These are phyloP conservation scores for Vitis hybrid DNA, from an alignment of 177 flowering plant genomes.

Conservation along the genomic window DNA sequence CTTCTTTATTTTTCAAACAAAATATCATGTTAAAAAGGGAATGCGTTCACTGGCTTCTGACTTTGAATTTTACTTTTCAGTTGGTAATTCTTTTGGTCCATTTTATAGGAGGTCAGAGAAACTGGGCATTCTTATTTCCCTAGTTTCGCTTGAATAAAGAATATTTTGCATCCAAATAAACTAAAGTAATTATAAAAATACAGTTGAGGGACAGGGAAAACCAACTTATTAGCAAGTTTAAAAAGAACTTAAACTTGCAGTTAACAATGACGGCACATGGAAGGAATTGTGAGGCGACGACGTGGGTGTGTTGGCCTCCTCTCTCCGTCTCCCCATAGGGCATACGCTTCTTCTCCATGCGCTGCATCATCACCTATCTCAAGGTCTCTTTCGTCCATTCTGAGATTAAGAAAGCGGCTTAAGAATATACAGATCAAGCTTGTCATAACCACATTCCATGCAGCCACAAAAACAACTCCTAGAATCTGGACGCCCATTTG, in stretches of 20 bases:
- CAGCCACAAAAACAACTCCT: conserved; percentile 47
- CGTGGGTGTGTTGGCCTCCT: conserved; percentile 25
- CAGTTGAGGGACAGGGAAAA: too few species aligned
- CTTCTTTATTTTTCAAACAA: too few species aligned
- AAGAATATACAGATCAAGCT: conserved; percentile 55
- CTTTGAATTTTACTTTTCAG: too few species aligned
- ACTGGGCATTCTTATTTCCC: too few species aligned
- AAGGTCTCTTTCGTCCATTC: conserved; percentile 64
- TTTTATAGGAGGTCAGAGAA: too few species aligned
- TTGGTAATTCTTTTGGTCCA: too few species aligned
- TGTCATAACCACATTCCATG: conserved; percentile 51
- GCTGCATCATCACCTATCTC: conserved; percentile 67
- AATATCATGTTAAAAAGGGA: too few species aligned
- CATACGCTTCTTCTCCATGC: conserved; percentile 85
- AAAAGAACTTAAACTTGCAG: neutral
- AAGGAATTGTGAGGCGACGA: conserved; percentile 35
- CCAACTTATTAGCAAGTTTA: neutral
- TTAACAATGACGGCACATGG: conserved; percentile 14
- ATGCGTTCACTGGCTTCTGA: too few species aligned
- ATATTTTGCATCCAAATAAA: neutral
- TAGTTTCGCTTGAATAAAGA: neutral
- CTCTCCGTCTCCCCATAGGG: conserved; percentile 80
- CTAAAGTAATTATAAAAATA: too few species aligned
- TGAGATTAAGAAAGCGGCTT: conserved; percentile 38
- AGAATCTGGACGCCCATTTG: conserved; percentile 50